Evolutionary conservation across 768 basidiomycete species (phyloP).

Genomic region (Russula ochroleuca): DNA sequence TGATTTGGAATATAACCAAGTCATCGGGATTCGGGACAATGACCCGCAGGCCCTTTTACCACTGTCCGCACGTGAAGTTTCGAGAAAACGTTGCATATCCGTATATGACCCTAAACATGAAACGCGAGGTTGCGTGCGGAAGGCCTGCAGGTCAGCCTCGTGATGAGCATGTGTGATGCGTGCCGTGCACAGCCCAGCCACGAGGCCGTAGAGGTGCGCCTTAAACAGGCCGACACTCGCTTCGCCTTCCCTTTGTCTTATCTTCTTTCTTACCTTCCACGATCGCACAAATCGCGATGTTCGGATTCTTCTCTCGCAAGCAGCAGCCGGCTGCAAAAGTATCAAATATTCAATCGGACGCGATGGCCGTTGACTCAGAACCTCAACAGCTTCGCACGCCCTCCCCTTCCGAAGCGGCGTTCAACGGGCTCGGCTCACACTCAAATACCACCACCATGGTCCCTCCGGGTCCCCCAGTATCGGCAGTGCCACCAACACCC

Average conservation of each 20-base stretch:
- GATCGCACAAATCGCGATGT: constrained; percentile 16
- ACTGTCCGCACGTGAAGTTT: not conserved
- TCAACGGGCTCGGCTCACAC: constrained; percentile 20
- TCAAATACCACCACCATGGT: constrained; percentile 28
- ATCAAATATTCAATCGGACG: not conserved
- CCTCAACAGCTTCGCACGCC: constrained; percentile 48
- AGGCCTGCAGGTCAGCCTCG: constrained; percentile 9
- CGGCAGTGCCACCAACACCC: constrained; percentile 26
- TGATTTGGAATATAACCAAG: too few species aligned
- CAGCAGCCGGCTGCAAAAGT: constrained; percentile 10
- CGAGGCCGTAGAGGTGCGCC: not conserved
- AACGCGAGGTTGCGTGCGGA: constrained; percentile 1
- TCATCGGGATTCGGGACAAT: not conserved
- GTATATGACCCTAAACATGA: not conserved
- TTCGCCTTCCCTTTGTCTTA: not conserved
- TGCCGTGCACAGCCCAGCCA: constrained; percentile 12
- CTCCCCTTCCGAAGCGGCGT: constrained; percentile 43
- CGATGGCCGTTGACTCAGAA: constrained; percentile 12
- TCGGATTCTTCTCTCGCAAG: constrained; percentile 22
- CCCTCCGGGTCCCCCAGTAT: constrained; percentile 30
- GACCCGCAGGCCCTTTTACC: not conserved
- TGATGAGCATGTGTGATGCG: constrained; percentile 19
- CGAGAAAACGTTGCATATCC: not conserved
- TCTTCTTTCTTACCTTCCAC: constrained; percentile 9
- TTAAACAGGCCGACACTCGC: not conserved